These are phyloP conservation scores for Solanum corneliomulleri DNA, from an alignment of 257 asterid species.

Conservation along the genomic window DNA sequence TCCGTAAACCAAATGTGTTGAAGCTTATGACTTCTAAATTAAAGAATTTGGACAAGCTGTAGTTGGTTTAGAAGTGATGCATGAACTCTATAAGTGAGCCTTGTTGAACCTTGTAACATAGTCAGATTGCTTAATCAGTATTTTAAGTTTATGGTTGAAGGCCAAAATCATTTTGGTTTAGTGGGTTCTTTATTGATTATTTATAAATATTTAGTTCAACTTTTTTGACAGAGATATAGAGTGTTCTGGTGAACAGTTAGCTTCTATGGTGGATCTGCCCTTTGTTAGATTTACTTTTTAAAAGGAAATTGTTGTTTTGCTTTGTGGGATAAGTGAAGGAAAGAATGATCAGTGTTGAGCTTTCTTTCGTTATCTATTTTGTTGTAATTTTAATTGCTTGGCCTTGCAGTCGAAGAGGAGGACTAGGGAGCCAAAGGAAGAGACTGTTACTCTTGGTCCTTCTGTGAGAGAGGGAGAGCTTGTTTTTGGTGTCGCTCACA, in stretches of 20 bases:
- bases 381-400: not conserved
- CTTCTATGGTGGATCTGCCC: not conserved
- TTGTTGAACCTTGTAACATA: not conserved
- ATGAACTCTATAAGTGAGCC: not conserved
- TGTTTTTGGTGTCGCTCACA: not conserved
- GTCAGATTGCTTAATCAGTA: not conserved
- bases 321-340: not conserved
- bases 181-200: not conserved
- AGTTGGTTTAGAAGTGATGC: not conserved
- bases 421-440: conserved; percentile 2
- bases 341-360: not conserved
- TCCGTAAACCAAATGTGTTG: not conserved
- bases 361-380: not conserved
- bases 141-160: not conserved
- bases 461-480: not conserved
- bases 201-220: not conserved
- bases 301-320: not conserved
- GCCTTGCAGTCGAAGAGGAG: not conserved
- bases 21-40: not conserved
- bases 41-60: not conserved
- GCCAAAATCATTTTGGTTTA: not conserved
- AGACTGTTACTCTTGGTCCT: not conserved
- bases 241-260: not conserved
- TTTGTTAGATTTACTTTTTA: not conserved
- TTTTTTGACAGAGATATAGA: not conserved